A percentile compares a stretch with the other conserved stretches of the same genome.
Conservation (phyloP, 1,284 basidiomycete species). For the Marasmius oreades region DNA sequence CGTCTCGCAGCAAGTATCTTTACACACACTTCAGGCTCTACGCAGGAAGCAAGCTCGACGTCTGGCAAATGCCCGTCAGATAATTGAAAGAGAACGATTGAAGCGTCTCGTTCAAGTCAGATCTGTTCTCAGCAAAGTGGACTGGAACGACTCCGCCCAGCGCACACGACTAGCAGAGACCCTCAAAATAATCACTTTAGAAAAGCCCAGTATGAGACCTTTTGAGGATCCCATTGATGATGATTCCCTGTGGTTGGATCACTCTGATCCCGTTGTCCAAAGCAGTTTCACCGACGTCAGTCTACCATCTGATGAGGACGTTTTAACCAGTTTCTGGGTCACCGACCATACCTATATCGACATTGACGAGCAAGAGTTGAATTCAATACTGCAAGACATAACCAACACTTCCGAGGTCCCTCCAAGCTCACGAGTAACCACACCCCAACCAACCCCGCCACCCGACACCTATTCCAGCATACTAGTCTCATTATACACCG, state of each 20-base stretch:
- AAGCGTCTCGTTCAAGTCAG: slow-evolving; percentile 45
- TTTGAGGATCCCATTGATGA: neutral
- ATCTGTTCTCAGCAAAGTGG: slow-evolving; percentile 34
- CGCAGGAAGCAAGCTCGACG: slow-evolving; percentile 47
- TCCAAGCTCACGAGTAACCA: neutral
- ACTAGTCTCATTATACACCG: slow-evolving; percentile 44
- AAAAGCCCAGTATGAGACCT: neutral
- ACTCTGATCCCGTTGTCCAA: too few relatives aligned
- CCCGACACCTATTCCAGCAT: slow-evolving; percentile 23
- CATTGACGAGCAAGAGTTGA: neutral
- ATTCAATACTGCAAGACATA: neutral
- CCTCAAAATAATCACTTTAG: slow-evolving; percentile 16
- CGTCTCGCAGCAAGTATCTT: slow-evolving; percentile 7
- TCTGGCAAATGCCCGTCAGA: slow-evolving; percentile 42
- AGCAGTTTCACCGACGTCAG: too few relatives aligned
- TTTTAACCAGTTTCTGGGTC: neutral
- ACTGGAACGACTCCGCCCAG: slow-evolving; percentile 29
- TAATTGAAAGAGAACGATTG: slow-evolving; percentile 51
- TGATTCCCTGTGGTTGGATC: neutral
- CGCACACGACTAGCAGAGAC: slow-evolving; percentile 27
- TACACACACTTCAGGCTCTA: slow-evolving; percentile 34
- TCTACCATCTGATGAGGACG: neutral
- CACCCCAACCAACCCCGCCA: neutral
- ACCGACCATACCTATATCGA: neutral
- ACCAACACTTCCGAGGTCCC: neutral